Conservation (phyloP, 257 asterid genomes). For the Salvia hispanica region DNA sequence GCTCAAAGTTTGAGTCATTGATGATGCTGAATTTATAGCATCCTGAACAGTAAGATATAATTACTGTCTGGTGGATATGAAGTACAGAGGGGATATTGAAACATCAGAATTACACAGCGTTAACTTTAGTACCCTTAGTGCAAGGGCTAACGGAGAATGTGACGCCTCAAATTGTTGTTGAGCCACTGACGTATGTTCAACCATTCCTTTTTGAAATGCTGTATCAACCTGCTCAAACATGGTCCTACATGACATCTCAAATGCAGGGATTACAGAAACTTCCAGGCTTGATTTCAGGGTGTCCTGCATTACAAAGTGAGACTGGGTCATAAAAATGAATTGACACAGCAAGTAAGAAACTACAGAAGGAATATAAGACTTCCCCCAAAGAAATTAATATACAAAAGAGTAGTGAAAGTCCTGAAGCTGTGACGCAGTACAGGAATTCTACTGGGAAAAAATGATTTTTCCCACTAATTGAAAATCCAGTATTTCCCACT, state of each 20-base stretch:
- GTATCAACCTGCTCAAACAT: slow-evolving; percentile 97
- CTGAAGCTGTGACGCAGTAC: background rate
- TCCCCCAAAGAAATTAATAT: background rate
- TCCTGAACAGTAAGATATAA: slow-evolving; percentile 52
- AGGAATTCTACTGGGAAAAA: slow-evolving; percentile 11
- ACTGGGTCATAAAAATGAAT: slow-evolving; percentile 10
- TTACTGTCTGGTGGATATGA: background rate
- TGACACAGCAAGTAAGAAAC: background rate
- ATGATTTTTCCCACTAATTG: background rate
- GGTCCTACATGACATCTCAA: slow-evolving; percentile 88
- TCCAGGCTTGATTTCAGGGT: slow-evolving; percentile 77
- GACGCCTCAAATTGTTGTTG: slow-evolving; percentile 85
- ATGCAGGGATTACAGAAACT: slow-evolving; percentile 83
- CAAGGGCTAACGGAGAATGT: slow-evolving; percentile 77
- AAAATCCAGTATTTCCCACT: background rate
- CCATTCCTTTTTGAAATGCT: slow-evolving; percentile 85
- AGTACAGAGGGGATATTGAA: slow-evolving; percentile 6
- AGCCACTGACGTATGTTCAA: slow-evolving; percentile 69
- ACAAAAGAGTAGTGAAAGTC: background rate
- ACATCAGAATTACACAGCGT: background rate
- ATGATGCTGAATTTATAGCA: slow-evolving; percentile 78
- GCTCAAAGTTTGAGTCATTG: slow-evolving; percentile 78
- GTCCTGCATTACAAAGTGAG: slow-evolving; percentile 62
- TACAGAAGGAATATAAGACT: background rate
- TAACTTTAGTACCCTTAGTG: slow-evolving; percentile 62